Evolutionary conservation across 495 filamentous ascomycete species (phyloP).

Genomic region (Penicillium angulare): DNA sequence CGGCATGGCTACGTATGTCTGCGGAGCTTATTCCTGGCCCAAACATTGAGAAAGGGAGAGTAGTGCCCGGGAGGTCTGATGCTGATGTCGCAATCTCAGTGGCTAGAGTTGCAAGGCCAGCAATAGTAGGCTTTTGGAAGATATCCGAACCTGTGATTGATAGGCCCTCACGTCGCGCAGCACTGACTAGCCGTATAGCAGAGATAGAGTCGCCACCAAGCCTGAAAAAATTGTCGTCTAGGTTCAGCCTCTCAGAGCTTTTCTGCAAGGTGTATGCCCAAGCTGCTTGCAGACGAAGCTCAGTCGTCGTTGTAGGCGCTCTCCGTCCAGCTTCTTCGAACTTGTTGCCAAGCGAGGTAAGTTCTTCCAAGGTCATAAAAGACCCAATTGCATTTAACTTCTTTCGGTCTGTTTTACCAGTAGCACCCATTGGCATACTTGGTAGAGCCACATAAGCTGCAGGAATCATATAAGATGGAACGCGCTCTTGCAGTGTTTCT

Average conservation of each 20-base stretch:
- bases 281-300: no score
- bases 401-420: slow-evolving; percentile 37
- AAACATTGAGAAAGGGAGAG: not conserved
- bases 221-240: slow-evolving; percentile 54
- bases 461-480: not conserved
- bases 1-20: not conserved
- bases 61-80: not conserved
- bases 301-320: no score
- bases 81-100: not conserved
- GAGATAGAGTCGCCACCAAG: slow-evolving; percentile 53
- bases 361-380: no score
- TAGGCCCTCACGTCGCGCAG: slow-evolving; percentile 14
- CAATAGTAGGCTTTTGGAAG: slow-evolving; percentile 10
- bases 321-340: no score
- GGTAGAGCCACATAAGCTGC: not conserved
- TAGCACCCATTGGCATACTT: not conserved
- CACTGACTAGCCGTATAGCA: slow-evolving; percentile 28
- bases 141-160: slow-evolving; percentile 19
- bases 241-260: no score
- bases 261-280: no score
- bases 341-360: no score
- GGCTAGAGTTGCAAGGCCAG: slow-evolving; percentile 10
- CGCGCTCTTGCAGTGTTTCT: not conserved
- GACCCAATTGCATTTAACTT: slow-evolving; percentile 11
- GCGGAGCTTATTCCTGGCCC: not conserved